Evolutionary conservation across 1,284 basidiomycete genomes (phyloP), one percentile per base, ranked within the genome.

Genomic region (Ustilago nuda): DNA sequence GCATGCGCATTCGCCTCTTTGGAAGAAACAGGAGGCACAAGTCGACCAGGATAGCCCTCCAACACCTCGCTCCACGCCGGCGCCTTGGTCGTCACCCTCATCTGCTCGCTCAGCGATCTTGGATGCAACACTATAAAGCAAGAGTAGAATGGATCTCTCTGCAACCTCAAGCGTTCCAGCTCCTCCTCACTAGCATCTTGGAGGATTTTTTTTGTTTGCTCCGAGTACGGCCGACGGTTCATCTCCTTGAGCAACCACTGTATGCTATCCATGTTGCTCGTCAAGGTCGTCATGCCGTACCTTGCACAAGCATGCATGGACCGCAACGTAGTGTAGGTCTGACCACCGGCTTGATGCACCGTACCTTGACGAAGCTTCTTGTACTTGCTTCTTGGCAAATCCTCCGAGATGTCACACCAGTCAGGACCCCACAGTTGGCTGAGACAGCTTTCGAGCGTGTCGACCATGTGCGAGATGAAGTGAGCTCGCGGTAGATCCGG

Each of bases 221-320:
- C 37, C 37, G 68, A 64, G 33, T 66, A 66, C n/a, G 67, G 61
- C 6, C 63, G 35, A 2, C 71, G 51, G n/a, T 57, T 59, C 66
- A 76, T 70, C 58, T 77, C 64, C 46, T 72, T 72, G 39, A 81
- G 57, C 50, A 82, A 70, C 79, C 78, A 81, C 58, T 72, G 77
- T 23, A 81, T 56, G 51, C 78, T 80, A 37, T 71, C 64, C 59
- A 78, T 70, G 50, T 80, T 80, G 37, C 73, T 78, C 4, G 78
- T 74, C n/a, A 80, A 43, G 39, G 78, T 76, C 30, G 80, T 78
- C 66, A 76, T 76, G 9, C 75, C 70, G 33, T 75, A 63, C 1
- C 67, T 32, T 19, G 64, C 65, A 30, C 73, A 68, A 9, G 72
- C 61, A 41, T 66, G 68, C 57, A 66, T 69, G 4, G 61, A 68